A percentile compares a stretch with the other conserved stretches of the same genome.
phyloP scores from a whole-genome alignment of 768 basidiomycete genomes.

The Trametes cinnabarina region DNA sequence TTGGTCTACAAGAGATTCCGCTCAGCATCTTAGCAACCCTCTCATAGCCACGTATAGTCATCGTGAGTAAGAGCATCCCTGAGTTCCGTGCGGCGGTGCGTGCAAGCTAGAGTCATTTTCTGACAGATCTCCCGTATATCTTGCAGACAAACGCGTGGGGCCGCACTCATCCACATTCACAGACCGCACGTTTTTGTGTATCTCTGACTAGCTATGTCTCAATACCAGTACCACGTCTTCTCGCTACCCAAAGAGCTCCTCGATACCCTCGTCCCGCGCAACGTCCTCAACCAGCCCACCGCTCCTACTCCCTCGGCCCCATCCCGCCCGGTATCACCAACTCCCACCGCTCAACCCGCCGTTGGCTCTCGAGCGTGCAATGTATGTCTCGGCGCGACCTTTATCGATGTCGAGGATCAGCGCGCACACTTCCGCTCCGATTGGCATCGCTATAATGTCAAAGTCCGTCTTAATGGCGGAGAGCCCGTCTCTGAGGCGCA shows the following conservation, averaged over 20 bases:
- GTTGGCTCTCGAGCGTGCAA: constrained; percentile 60
- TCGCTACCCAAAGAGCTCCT: constrained; percentile 69
- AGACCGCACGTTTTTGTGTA: background rate
- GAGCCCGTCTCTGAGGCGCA: constrained; percentile 63
- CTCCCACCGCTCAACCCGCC: constrained; percentile 29
- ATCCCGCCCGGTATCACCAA: constrained; percentile 31
- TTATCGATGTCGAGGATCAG: constrained; percentile 78
- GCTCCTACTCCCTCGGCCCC: constrained; percentile 28
- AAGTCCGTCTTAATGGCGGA: constrained; percentile 66
- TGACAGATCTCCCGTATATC: background rate
- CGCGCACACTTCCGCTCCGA: constrained; percentile 87
- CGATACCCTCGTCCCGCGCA: constrained; percentile 67
- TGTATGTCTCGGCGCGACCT: constrained; percentile 66
- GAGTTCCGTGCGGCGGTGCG: constrained; percentile 13
- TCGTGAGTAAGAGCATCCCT: constrained; percentile 9
- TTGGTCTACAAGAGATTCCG: too few species aligned
- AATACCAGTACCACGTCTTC: constrained; percentile 69
- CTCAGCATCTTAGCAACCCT: too few species aligned
- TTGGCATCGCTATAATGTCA: constrained; percentile 98
- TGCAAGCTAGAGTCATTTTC: constrained; percentile 16
- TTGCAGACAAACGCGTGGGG: background rate
- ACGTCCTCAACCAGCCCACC: constrained; percentile 44
- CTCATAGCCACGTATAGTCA: background rate
- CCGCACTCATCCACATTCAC: too few species aligned
- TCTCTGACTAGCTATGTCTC: constrained; percentile 19